phyloP scores from a whole-genome alignment of 352 stramenopile genomes.

The Pythium sp. region DNA sequence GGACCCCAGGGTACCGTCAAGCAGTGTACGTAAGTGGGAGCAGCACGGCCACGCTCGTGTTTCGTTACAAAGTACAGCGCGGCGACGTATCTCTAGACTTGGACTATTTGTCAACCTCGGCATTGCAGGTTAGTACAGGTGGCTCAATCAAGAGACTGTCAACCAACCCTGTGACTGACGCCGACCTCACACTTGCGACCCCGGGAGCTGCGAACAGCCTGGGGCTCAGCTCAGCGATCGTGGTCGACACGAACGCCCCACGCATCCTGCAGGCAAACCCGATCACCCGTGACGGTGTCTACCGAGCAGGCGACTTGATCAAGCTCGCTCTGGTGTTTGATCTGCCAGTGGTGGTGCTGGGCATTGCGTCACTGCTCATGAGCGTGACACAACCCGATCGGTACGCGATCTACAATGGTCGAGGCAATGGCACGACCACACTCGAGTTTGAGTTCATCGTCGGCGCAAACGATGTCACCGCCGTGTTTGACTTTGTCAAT shows the following conservation, averaged over 20 bases:
- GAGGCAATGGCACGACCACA: conserved; percentile 42
- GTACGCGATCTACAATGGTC: conserved; percentile 37
- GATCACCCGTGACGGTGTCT: conserved; percentile 59
- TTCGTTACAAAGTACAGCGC: conserved; percentile 53
- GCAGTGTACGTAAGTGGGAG: conserved; percentile 51
- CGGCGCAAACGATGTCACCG: conserved; percentile 29
- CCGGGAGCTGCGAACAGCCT: conserved; percentile 47
- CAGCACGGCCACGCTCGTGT: conserved; percentile 40
- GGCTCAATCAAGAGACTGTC: conserved; percentile 55
- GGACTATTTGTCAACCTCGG: conserved; percentile 43
- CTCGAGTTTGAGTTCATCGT: conserved; percentile 53
- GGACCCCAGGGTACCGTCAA: conserved; percentile 43
- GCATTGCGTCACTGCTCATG: conserved; percentile 35
- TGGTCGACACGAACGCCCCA: conserved; percentile 50
- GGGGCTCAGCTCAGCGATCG: conserved; percentile 25
- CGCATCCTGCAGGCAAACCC: conserved; percentile 39
- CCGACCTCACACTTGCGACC: conserved; percentile 39
- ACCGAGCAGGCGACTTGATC: conserved; percentile 48
- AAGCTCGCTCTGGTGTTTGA: conserved; percentile 47
- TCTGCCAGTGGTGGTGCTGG: conserved; percentile 41
- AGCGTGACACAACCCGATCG: conserved; percentile 26
- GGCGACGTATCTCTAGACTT: conserved; percentile 47
- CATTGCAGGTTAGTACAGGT: conserved; percentile 24
- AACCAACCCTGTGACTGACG: conserved; percentile 47
- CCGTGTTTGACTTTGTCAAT: conserved; percentile 42